Conservation (phyloP, 1,284 basidiomycete genomes). For the Xerocomus amazonicus region DNA sequence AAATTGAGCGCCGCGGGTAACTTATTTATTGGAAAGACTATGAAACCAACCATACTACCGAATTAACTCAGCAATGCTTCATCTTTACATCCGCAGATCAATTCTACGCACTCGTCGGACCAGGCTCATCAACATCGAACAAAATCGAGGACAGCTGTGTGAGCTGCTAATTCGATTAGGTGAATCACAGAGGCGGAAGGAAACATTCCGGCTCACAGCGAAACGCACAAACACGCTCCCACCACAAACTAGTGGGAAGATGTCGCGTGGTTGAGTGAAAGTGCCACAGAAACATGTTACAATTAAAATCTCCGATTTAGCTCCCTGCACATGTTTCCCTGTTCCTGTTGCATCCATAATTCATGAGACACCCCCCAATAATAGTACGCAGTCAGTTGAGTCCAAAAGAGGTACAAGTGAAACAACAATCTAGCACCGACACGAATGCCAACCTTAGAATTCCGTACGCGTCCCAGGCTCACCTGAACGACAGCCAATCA, state of each 20-base stretch:
- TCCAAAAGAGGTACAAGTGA: neutral
- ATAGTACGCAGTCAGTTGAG: neutral
- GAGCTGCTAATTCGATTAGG: neutral
- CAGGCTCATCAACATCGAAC: too few species aligned
- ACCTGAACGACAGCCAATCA: constrained; percentile 4
- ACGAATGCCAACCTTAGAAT: neutral
- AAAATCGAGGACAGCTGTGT: neutral
- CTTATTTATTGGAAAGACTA: too few species aligned
- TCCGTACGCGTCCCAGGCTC: constrained; percentile 2
- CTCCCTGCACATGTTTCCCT: too few species aligned
- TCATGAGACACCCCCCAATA: neutral
- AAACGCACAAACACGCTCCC: too few species aligned
- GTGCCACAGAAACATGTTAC: too few species aligned
- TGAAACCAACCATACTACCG: too few species aligned
- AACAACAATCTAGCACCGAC: neutral
- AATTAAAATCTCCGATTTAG: too few species aligned
- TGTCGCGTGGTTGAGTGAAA: too few species aligned
- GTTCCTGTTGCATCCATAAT: too few species aligned
- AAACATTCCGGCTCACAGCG: neutral
- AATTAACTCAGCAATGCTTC: too few species aligned
- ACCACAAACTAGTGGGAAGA: too few species aligned
- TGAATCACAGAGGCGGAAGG: neutral
- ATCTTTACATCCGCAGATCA: neutral
- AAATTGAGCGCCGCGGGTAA: too few species aligned
- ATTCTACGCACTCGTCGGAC: neutral